Base-by-base conservation (phyloP, 2,329 filamentous ascomycete genomes). In the Neurospora sp. region DNA sequence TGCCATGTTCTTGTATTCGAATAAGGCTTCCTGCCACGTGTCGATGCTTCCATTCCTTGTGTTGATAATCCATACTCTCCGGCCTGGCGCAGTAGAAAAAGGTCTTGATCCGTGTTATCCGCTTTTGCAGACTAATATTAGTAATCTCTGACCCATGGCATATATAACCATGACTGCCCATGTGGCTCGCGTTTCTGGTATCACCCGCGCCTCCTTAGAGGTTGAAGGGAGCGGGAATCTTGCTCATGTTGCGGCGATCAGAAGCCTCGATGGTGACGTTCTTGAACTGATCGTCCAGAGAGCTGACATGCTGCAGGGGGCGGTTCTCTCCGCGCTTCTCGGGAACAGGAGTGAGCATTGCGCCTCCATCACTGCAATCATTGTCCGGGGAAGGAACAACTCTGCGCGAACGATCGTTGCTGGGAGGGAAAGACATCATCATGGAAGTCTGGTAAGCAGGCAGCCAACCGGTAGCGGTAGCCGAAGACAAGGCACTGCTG, bases 391-490 rank as follows among this genome's bases (percentile, higher is more conserved):
- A 78, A 23, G 85, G 78, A 66, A 83, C 66, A 70, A 52, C 52
- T 74, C 71, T 62, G 52, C n/a, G 52, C 39, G 72, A 52, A 4
- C 17, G 19, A 15, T 72, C 41, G 71, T 77, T 77, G 69, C 66
- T 66, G 2, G 75, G 72, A 17, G 74, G 71, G 15, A 62, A 23
- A 6, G 72, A 73, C 23, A 71, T 67, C 33, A 62, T 68, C 11
- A 72, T 72, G 8, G 74, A 74, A 19, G 17, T 41, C 65, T 72
- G 68, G 4, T 85, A 87, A 39, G 86, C 83, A 17, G 85, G 86
- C 66, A 88, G 77, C 62, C 84, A 81, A n/a, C 85, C 86, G 37
- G 83, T 84, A 8, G 83, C 85, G 12, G 84, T 87, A 65, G 82
- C 84, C 3, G 85, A 83, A 2, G 85, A 85, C 66, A 88, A 78